Evolutionary conservation across 2,329 filamentous ascomycete species (phyloP).

Genomic region (Paraphoma sp.): DNA sequence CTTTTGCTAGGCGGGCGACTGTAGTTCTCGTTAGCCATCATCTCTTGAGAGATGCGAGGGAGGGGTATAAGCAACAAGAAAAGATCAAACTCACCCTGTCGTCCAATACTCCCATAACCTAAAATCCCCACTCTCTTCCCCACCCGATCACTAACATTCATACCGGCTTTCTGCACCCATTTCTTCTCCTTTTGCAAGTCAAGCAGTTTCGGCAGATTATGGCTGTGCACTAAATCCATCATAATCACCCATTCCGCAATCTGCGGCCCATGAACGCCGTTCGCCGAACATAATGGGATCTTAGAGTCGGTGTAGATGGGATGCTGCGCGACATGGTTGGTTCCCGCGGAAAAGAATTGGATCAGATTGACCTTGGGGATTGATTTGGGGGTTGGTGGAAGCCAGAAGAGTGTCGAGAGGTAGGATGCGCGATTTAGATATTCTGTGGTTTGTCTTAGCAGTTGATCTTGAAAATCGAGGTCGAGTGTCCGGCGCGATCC

Average conservation of each 20-base stretch:
- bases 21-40: constrained; percentile 9
- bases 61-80: neutral
- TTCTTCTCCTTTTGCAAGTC: constrained; percentile 63
- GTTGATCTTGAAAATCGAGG: too few species aligned
- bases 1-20: constrained; percentile 65
- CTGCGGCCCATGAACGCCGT: constrained; percentile 67
- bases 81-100: constrained; percentile 57
- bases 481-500: too few species aligned
- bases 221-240: constrained; percentile 65
- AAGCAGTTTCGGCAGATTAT: constrained; percentile 61
- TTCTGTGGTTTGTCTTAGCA: constrained; percentile 27
- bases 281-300: constrained; percentile 62
- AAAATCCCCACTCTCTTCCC: constrained; percentile 66
- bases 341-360: constrained; percentile 65
- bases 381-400: constrained; percentile 48
- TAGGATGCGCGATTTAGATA: constrained; percentile 53
- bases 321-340: constrained; percentile 60
- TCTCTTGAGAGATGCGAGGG: neutral
- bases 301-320: constrained; percentile 61
- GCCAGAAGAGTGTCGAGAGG: constrained; percentile 56
- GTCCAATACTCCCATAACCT: constrained; percentile 68
- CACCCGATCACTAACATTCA: constrained; percentile 60
- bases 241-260: constrained; percentile 72
- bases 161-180: constrained; percentile 54
- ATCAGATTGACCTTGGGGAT: constrained; percentile 56